Percentiles rank a stretch among this genome's conserved stretches.
Conservation (phyloP, 495 filamentous ascomycete genomes). For the Aspergillus funiculosus region DNA sequence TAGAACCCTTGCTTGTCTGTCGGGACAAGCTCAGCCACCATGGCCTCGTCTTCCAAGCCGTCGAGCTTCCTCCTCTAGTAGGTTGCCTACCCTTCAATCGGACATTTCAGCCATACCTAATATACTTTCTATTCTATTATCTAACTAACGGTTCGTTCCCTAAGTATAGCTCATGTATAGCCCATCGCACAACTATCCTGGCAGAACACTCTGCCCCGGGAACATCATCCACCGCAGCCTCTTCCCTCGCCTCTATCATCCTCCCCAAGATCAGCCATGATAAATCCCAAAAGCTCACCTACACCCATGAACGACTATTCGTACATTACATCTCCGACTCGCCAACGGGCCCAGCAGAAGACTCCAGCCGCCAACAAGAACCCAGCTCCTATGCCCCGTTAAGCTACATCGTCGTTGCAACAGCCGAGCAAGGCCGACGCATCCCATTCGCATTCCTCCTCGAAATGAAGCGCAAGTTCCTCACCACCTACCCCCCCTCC, state of each 20-base stretch:
- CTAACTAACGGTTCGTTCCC: no score
- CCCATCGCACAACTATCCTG: conserved; percentile 85
- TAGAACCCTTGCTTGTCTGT: not conserved
- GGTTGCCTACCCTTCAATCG: conserved; percentile 22
- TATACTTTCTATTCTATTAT: not conserved
- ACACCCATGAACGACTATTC: conserved; percentile 83
- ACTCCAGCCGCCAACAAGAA: conserved; percentile 25
- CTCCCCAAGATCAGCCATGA: conserved; percentile 89
- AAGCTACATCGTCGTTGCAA: conserved; percentile 80
- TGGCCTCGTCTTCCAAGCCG: conserved; percentile 77
- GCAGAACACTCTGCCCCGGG: conserved; percentile 76
- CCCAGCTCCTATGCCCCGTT: conserved; percentile 64
- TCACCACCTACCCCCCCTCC: conserved; percentile 62
- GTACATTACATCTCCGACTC: conserved; percentile 94
- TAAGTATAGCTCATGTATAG: conserved; percentile 79
- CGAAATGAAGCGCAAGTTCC: conserved; percentile 84
- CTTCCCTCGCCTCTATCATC: conserved; percentile 86
- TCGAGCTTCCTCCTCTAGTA: conserved; percentile 77
- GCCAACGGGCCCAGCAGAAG: conserved; percentile 50
- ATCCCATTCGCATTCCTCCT: conserved; percentile 90
- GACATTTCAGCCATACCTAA: conserved; percentile 17
- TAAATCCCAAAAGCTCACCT: conserved; percentile 81
- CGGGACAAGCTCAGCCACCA: conserved; percentile 26
- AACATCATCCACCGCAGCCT: conserved; percentile 63
- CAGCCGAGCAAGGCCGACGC: conserved; percentile 69